A percentile compares a stretch with the other conserved stretches of the same genome.
Conservation (phyloP, 148 eudicot genomes). For the Amaranthus hypochondriacus region DNA sequence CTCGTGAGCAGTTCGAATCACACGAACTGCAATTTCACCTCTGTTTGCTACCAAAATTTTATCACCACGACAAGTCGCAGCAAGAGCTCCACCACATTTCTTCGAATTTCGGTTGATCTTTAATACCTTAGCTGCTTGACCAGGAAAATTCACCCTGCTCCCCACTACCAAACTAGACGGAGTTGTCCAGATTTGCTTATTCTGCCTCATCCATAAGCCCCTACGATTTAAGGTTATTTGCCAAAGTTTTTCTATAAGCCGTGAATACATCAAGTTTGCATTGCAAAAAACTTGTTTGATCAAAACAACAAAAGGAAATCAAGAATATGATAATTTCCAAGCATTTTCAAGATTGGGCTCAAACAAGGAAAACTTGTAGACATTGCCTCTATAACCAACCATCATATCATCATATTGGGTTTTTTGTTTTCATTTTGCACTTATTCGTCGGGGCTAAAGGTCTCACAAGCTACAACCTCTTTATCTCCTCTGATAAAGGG, state of each 20-base stretch:
- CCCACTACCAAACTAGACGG: slow-evolving; percentile 55
- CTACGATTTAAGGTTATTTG: slow-evolving; percentile 28
- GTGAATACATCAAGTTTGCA: not conserved
- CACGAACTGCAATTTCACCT: slow-evolving; percentile 98
- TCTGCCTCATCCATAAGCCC: slow-evolving; percentile 60
- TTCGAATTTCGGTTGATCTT: slow-evolving; percentile 36
- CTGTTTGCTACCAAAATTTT: slow-evolving; percentile 95
- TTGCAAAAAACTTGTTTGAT: not conserved
- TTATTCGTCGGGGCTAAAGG: too few relatives aligned
- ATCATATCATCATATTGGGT: too few relatives aligned
- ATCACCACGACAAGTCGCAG: slow-evolving; percentile 53
- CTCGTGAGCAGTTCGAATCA: slow-evolving; percentile 95
- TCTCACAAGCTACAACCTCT: too few relatives aligned
- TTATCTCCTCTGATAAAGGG: too few relatives aligned
- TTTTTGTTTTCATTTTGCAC: too few relatives aligned
- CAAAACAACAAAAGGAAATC: not conserved
- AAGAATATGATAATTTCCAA: not conserved
- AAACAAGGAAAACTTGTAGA: not conserved
- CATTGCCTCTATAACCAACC: not conserved
- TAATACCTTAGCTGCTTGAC: slow-evolving; percentile 43
- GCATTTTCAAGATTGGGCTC: not conserved
- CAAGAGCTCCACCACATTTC: slow-evolving; percentile 69
- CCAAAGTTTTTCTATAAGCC: not conserved
- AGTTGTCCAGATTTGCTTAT: slow-evolving; percentile 40
- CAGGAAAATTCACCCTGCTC: slow-evolving; percentile 55